A percentile compares a stretch with the other conserved stretches of the same genome.
Evolutionary conservation across 148 eudicot species (phyloP).

Genomic region (Cornus suecica): DNA sequence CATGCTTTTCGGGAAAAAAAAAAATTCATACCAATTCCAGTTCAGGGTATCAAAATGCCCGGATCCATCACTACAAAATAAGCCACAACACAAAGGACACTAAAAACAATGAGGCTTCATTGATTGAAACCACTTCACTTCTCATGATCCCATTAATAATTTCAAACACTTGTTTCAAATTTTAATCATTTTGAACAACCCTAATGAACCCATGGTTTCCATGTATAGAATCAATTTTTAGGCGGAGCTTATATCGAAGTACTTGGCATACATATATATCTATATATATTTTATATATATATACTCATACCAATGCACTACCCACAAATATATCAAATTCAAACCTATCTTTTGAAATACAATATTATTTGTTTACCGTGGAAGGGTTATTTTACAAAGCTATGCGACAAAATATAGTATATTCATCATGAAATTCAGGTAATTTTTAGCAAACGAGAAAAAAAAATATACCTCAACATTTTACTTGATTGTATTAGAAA

Average conservation of each 20-base stretch:
- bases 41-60: slow-evolving; percentile 40
- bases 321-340: slow-evolving; percentile 36
- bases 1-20: too few relatives aligned
- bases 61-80: slow-evolving; percentile 41
- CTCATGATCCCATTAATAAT: slow-evolving; percentile 40
- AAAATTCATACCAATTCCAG: slow-evolving; percentile 31
- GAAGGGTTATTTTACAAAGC: too few relatives aligned
- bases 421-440: too few relatives aligned
- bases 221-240: too few relatives aligned
- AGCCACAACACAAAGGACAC: slow-evolving; percentile 38
- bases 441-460: too few relatives aligned
- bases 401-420: too few relatives aligned
- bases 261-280: slow-evolving; percentile 52
- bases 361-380: slow-evolving; percentile 43
- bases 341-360: slow-evolving; percentile 45
- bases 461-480: too few relatives aligned
- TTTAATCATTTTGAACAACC: slow-evolving; percentile 29
- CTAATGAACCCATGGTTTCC: slow-evolving; percentile 51
- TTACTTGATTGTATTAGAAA: too few relatives aligned
- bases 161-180: slow-evolving; percentile 51
- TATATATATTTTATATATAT: too few relatives aligned
- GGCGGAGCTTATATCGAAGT: slow-evolving; percentile 28
- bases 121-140: slow-evolving; percentile 33
- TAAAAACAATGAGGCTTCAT: slow-evolving; percentile 44
- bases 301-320: too few relatives aligned